phyloP scores from a whole-genome alignment of 352 stramenopile species.

The Phytopythium montanum region DNA sequence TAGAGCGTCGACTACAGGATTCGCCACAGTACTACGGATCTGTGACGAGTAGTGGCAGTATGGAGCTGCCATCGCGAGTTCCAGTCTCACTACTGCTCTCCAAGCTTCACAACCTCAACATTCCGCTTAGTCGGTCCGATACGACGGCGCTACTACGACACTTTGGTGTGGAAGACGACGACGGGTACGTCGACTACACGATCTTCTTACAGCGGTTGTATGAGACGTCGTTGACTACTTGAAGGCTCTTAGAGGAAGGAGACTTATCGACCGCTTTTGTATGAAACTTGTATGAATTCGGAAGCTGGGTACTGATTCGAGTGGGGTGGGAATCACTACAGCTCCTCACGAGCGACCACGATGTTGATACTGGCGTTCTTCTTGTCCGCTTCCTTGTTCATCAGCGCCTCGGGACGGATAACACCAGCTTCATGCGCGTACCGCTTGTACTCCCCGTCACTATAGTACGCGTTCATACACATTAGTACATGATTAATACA shows the following conservation, averaged over 20 bases:
- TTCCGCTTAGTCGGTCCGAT: constrained; percentile 33
- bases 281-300: too few species aligned
- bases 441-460: constrained; percentile 55
- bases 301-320: not conserved
- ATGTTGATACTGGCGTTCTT: constrained; percentile 3
- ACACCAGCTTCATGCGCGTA: constrained; percentile 29
- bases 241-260: not conserved
- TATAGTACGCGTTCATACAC: constrained; percentile 10
- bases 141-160: constrained; percentile 35
- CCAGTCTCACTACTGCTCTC: constrained; percentile 24
- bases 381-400: not conserved
- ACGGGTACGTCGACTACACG: constrained; percentile 32
- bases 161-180: constrained; percentile 42
- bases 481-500: too few species aligned
- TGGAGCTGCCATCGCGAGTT: constrained; percentile 13
- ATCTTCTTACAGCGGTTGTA: constrained; percentile 42
- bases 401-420: constrained; percentile 12
- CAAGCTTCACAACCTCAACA: constrained; percentile 43
- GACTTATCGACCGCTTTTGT: too few species aligned
- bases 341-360: not conserved
- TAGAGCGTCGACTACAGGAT: constrained; percentile 27
- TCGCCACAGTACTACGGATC: constrained; percentile 13
- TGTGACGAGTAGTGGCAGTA: not conserved
- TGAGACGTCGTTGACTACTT: constrained; percentile 14
- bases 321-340: not conserved